phyloP scores from a whole-genome alignment of 208 protist genomes.

The Leishmania major region DNA sequence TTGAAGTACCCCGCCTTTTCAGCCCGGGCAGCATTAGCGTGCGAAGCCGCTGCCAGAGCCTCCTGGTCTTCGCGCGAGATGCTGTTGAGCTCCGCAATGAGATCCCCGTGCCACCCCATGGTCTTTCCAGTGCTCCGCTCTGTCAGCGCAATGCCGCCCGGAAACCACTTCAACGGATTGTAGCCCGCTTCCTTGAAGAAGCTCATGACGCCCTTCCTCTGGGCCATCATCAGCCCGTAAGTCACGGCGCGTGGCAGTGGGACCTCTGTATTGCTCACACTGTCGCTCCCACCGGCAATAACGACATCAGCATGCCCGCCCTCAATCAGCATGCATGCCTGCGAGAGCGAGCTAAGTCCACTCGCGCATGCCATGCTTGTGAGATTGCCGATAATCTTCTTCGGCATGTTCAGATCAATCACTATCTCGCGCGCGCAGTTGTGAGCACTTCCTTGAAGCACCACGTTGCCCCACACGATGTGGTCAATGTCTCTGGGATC shows the following conservation, averaged over 20 bases:
- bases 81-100: constrained; percentile 82
- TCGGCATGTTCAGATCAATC: constrained; percentile 83
- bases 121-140: constrained; percentile 88
- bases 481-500: constrained; percentile 79
- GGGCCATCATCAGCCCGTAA: constrained; percentile 57
- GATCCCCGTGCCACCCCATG: constrained; percentile 89
- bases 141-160: constrained; percentile 47
- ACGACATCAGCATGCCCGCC: constrained; percentile 75
- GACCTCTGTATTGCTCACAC: constrained; percentile 75
- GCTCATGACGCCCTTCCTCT: constrained; percentile 49
- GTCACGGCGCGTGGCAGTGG: constrained; percentile 52
- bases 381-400: constrained; percentile 62
- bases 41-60: constrained; percentile 59
- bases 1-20: constrained; percentile 72
- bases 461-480: constrained; percentile 92
- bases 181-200: constrained; percentile 76
- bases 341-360: constrained; percentile 76
- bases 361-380: constrained; percentile 87
- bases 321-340: constrained; percentile 82
- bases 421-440: constrained; percentile 89
- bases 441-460: constrained; percentile 67
- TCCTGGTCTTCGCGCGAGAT: constrained; percentile 78
- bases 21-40: constrained; percentile 69
- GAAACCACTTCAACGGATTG: constrained; percentile 71
- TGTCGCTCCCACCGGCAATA: constrained; percentile 89